Base-by-base conservation (phyloP, 2,329 filamentous ascomycete genomes). In the Fusarium lyarnte region DNA sequence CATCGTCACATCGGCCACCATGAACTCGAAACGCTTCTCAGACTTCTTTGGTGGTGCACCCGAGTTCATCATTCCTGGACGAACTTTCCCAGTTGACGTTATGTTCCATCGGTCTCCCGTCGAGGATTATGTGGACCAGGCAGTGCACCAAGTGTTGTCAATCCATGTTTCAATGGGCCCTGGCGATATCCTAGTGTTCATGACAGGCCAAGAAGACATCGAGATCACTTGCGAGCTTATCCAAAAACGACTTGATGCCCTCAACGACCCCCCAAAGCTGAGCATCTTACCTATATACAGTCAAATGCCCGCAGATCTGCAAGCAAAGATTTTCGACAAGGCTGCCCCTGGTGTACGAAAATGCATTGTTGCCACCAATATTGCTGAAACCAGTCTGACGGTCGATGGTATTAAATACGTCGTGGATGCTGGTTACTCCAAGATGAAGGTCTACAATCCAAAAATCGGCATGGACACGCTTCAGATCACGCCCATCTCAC, bases 371-470 rank as follows among this genome's bases (percentile, higher is more conserved):
- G 96, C 97, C 2, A 99, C 96, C 36, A 99, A 99, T 78, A 99
- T 99, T 81, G 96, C 96, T 4, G 96, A 99, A 82, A 99, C 96
- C 0, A 97, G 94, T 86, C 86, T 99, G 84, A 99, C 96, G 0
- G 96, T 99, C 10, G 96, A 99, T 79, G 96, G 96, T 74, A 99
- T 99, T 82, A 98, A 98, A 92, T 99, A 97, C 78, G 96, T 99
- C 27, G 96, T 99, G 8, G 96, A 99, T 80, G 91, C 94, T 4
- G 96, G 96, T 1, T 99, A 95, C 81, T 97, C 94, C 4, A 99
- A 99, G 81, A 89, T 98, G 79, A 99, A 99, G 81, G 96, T 99
- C 8, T 99, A 98, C 83, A 99, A 99, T 78, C 95, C 96, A 10
- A 93, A 95, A 58, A 98, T 99, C 94, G 96, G 96, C 63, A 99